These are phyloP conservation scores for Ceratobasidium sp. DNA, from an alignment of 1,284 basidiomycete species.

Conservation along the genomic window DNA sequence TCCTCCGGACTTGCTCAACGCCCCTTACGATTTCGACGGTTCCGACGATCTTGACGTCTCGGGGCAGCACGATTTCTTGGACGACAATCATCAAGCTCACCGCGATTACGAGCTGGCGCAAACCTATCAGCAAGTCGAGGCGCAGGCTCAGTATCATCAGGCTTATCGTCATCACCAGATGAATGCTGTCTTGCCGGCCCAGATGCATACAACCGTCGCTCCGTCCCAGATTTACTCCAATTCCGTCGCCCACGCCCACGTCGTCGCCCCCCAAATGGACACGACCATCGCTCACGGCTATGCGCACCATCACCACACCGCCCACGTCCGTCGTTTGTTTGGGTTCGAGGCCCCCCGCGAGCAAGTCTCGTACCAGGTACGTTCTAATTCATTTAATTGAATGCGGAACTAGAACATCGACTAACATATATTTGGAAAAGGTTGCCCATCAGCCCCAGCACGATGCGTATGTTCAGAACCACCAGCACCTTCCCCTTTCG, in stretches of 20 bases:
- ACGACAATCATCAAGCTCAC: neutral
- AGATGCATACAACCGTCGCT: too few species aligned
- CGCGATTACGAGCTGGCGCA: neutral
- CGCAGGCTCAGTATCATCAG: neutral
- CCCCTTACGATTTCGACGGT: neutral
- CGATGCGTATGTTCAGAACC: neutral
- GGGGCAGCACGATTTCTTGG: neutral
- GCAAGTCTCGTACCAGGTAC: neutral
- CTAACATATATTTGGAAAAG: too few species aligned
- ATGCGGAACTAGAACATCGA: neutral
- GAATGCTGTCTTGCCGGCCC: too few species aligned
- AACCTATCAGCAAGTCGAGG: neutral
- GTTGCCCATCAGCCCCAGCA: too few species aligned
- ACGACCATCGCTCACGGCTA: neutral
- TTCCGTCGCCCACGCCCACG: neutral
- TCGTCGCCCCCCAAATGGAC: neutral
- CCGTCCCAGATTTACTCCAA: neutral
- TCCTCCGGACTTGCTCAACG: neutral
- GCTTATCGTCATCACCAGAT: neutral
- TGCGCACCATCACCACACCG: neutral
- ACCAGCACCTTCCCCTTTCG: neutral
- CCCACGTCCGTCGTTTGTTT: neutral
- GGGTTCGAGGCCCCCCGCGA: neutral
- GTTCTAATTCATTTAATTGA: neutral
- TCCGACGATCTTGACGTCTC: neutral